These are phyloP conservation scores for Cucurbita ficifolia DNA, from an alignment of 306 rosid species.

Conservation along the genomic window DNA sequence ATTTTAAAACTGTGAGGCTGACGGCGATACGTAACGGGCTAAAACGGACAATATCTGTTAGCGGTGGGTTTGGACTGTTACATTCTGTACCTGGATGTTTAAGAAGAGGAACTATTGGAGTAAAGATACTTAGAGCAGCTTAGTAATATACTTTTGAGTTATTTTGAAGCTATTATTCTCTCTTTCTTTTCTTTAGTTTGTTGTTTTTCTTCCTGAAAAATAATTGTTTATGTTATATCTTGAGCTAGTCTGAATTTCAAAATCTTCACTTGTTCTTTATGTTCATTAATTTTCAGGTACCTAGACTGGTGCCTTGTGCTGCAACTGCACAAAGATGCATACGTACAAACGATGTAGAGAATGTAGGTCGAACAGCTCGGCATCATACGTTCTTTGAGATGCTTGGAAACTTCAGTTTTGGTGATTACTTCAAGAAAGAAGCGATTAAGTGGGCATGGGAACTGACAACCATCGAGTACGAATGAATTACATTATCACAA, in stretches of 20 bases:
- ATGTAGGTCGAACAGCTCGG: conserved; percentile 73
- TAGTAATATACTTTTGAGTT: background rate
- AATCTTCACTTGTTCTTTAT: background rate
- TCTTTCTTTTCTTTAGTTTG: background rate
- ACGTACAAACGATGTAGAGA: conserved; percentile 78
- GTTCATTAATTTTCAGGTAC: conserved; percentile 28
- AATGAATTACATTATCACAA: conserved; percentile 4
- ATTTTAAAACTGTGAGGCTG: no score
- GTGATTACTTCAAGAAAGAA: conserved; percentile 88
- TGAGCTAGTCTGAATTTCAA: background rate
- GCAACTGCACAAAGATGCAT: conserved; percentile 82
- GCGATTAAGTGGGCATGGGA: conserved; percentile 97
- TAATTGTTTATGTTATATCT: background rate
- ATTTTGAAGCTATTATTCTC: background rate
- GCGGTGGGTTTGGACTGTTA: no score
- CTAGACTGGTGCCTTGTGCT: conserved; percentile 57
- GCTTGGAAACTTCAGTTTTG: conserved; percentile 98
- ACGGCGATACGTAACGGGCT: no score
- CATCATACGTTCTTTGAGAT: conserved; percentile 93
- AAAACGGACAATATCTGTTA: no score
- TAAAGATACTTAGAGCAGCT: background rate
- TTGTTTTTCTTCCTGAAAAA: background rate
- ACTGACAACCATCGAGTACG: conserved; percentile 69
- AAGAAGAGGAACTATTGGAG: background rate
- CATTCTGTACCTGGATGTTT: background rate